These are phyloP conservation scores for Blastobotrys serpentis DNA, from an alignment of 1,139 yeast species.

Conservation along the genomic window DNA sequence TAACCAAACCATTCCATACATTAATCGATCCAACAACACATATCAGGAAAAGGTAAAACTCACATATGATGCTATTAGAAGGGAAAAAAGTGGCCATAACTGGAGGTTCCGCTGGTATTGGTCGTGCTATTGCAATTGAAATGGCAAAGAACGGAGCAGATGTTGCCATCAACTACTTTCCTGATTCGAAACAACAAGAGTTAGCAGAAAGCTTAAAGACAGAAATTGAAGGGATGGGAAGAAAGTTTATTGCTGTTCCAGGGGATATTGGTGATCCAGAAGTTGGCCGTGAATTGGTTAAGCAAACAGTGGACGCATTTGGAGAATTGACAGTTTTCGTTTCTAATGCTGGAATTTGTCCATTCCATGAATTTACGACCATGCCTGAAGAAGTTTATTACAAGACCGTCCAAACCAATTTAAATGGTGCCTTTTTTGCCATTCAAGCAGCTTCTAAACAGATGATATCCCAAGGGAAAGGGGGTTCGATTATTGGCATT, in stretches of 20 bases:
- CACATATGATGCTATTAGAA: constrained; percentile 13
- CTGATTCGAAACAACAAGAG: constrained; percentile 29
- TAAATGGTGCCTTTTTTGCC: constrained; percentile 47
- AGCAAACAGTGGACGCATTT: constrained; percentile 39
- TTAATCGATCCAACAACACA: too few species aligned
- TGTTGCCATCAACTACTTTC: constrained; percentile 35
- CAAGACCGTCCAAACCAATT: constrained; percentile 44
- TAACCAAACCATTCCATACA: too few species aligned
- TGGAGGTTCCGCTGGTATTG: constrained; percentile 46
- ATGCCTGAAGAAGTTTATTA: constrained; percentile 41
- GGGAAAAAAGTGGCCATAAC: constrained; percentile 35
- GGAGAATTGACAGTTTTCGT: constrained; percentile 46
- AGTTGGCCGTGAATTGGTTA: constrained; percentile 40
- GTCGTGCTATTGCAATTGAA: constrained; percentile 42
- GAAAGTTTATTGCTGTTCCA: constrained; percentile 36
- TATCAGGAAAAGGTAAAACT: too few species aligned
- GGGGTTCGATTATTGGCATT: constrained; percentile 48
- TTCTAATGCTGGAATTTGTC: constrained; percentile 49
- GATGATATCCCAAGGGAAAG: constrained; percentile 47
- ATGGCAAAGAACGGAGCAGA: constrained; percentile 37
- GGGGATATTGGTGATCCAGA: constrained; percentile 46
- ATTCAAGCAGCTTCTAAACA: constrained; percentile 50
- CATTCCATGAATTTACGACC: constrained; percentile 42
- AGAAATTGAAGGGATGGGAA: constrained; percentile 30
- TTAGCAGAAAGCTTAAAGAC: constrained; percentile 32